Evolutionary conservation across 805 yeast genomes (phyloP).

Genomic region (Metschnikowia proteae): DNA sequence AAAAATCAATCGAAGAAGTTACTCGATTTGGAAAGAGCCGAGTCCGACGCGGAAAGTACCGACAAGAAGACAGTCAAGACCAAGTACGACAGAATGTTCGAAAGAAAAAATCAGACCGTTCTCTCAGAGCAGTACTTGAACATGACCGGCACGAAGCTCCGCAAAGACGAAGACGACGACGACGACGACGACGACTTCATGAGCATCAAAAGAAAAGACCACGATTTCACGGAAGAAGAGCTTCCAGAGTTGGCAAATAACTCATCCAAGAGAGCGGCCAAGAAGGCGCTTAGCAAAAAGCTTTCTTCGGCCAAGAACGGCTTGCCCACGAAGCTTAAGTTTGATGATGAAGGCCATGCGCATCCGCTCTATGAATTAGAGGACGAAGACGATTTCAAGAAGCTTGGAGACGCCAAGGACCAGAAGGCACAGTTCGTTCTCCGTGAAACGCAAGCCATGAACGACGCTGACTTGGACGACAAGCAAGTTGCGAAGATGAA

Average conservation of each 20-base stretch:
- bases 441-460: slow-evolving; percentile 68
- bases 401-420: slow-evolving; percentile 61
- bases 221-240: slow-evolving; percentile 60
- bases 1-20: slow-evolving; percentile 81
- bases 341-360: slow-evolving; percentile 92
- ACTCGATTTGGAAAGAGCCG: slow-evolving; percentile 47
- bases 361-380: slow-evolving; percentile 90
- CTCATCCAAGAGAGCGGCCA: slow-evolving; percentile 78
- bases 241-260: slow-evolving; percentile 59
- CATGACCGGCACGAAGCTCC: slow-evolving; percentile 48
- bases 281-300: slow-evolving; percentile 85
- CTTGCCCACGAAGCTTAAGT: slow-evolving; percentile 71
- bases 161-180: slow-evolving; percentile 31
- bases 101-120: slow-evolving; percentile 88
- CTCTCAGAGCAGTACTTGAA: slow-evolving; percentile 83
- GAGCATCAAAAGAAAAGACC: slow-evolving; percentile 74
- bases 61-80: slow-evolving; percentile 57
- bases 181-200: slow-evolving; percentile 68
- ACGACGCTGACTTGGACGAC: slow-evolving; percentile 68
- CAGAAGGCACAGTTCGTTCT: slow-evolving; percentile 67
- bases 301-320: slow-evolving; percentile 58
- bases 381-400: slow-evolving; percentile 81
- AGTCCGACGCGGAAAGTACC: slow-evolving; percentile 55
- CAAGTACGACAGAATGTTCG: slow-evolving; percentile 93
- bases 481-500: slow-evolving; percentile 73